phyloP scores from a whole-genome alignment of 129 eudicot genomes.

The Flaveria bidentis region DNA sequence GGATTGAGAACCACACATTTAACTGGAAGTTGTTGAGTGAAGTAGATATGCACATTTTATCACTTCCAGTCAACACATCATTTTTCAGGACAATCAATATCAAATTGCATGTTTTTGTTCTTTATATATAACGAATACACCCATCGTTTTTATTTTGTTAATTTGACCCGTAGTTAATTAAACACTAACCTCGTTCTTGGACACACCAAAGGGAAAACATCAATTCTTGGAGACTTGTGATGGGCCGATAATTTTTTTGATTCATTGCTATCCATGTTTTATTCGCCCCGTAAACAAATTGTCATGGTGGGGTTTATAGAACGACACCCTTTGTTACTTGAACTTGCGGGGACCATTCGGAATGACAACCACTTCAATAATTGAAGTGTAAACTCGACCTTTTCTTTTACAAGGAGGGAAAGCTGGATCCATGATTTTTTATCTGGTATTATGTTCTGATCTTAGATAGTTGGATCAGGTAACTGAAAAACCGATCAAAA shows the following conservation, averaged over 20 bases:
- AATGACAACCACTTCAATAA: slow-evolving; percentile 21
- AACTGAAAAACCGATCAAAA: not conserved
- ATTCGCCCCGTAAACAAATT: slow-evolving; percentile 1
- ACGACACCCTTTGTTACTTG: not conserved
- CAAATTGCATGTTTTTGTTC: too few relatives aligned
- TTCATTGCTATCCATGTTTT: not conserved
- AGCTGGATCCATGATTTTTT: not conserved
- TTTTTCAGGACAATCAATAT: too few relatives aligned
- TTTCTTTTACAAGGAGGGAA: not conserved
- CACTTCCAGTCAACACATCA: not conserved
- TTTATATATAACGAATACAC: too few relatives aligned
- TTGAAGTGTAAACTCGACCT: slow-evolving; percentile 8
- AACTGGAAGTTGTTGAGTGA: slow-evolving; percentile 19
- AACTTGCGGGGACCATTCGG: slow-evolving; percentile 18
- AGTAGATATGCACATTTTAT: slow-evolving; percentile 23
- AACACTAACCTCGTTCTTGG: too few relatives aligned
- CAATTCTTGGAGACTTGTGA: not conserved
- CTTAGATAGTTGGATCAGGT: not conserved
- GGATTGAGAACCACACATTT: slow-evolving; percentile 22
- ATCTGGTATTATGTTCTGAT: not conserved
- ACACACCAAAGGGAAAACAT: too few relatives aligned
- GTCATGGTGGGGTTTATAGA: slow-evolving; percentile 12
- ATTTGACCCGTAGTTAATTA: too few relatives aligned
- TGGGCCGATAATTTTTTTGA: not conserved
- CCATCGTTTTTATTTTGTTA: too few relatives aligned